Base-by-base conservation (phyloP, 2,329 filamentous ascomycete genomes). In the Fusarium ramigenum region DNA sequence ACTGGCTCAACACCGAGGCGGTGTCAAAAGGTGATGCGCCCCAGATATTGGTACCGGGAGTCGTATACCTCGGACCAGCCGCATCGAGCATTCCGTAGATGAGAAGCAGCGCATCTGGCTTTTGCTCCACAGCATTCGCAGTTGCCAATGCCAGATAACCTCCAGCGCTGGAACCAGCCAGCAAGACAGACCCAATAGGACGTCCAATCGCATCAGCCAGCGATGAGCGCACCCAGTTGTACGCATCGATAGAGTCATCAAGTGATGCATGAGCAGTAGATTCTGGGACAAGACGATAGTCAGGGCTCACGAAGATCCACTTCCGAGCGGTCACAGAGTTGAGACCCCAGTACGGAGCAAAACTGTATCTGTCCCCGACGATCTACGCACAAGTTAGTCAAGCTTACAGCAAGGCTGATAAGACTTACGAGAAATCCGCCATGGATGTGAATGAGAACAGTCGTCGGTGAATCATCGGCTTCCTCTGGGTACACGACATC, bases 221-320 rank as follows among this genome's bases (percentile, higher is more conserved):
- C 2, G 63, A 73, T 0, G 58, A 61, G 15, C 57, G 60, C 9
- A 76, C 73, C 73, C 75, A 77, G 16, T 69, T 47, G 28, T 77
- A 77, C 2, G 75, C 75, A 18, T 77, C 75, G 4, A 57, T 36
- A 1, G 66, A 68, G 10, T 77, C 75, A 1, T 75, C 69, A 0
- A 77, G 39, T 1, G 75, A 54, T 42, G 46, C 50, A 9, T 76
- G 75, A 7, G 75, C 75, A 0, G 71, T 75, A 5, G 71, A 68
- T 7, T 77, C 75, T 4, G 75, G 75, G 4, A 77, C 37, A 25
- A 77, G 58, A 1, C 75, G 75, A 23, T 77, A 77, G 34, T 77
- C 75, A 4, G 75, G 75, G 3, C 66, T 75, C 1, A 77, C 71
- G 7, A 77, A 77, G 30, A 76, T 66, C 75, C 75, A 77, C 60